Evolutionary conservation across 306 rosid genomes (phyloP).

Genomic region (Ceratonia siliqua): DNA sequence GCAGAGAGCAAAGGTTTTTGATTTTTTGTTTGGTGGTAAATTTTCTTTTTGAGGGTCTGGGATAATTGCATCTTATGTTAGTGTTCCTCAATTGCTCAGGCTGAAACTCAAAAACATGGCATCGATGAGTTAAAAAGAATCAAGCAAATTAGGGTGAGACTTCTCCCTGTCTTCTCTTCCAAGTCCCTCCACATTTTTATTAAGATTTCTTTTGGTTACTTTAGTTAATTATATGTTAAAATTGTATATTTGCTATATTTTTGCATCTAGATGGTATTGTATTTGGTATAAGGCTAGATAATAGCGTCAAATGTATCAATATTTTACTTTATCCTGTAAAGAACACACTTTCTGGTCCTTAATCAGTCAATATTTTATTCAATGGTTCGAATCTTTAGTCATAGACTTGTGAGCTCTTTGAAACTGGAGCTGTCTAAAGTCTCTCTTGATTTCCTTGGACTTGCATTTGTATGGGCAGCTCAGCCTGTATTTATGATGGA

Average conservation of each 20-base stretch:
- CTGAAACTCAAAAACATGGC: conserved; percentile 88
- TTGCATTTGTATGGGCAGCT: neutral
- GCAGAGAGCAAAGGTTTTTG: conserved; percentile 85
- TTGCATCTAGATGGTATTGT: neutral
- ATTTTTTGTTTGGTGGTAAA: neutral
- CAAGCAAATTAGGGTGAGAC: conserved; percentile 82
- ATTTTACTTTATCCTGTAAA: too few relatives aligned
- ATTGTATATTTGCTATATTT: neutral
- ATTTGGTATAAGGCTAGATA: conserved; percentile 1
- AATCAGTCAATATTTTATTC: neutral
- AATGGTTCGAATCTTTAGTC: neutral
- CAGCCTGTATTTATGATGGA: neutral
- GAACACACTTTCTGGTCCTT: neutral
- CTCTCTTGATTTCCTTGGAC: neutral
- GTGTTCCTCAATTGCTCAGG: conserved; percentile 52
- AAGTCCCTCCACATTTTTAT: conserved; percentile 4
- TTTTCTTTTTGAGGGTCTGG: conserved; percentile 8
- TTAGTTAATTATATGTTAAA: neutral
- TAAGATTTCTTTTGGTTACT: neutral
- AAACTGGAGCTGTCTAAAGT: neutral
- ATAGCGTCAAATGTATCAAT: neutral
- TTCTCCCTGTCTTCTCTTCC: neutral
- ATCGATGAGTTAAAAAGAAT: conserved; percentile 81
- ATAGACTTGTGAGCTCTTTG: conserved; percentile 1
- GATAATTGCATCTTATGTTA: conserved; percentile 18